A percentile compares a stretch with the other conserved stretches of the same genome.
Evolutionary conservation across 805 yeast genomes (phyloP).

Genomic region (Myxozyma neotropica): DNA sequence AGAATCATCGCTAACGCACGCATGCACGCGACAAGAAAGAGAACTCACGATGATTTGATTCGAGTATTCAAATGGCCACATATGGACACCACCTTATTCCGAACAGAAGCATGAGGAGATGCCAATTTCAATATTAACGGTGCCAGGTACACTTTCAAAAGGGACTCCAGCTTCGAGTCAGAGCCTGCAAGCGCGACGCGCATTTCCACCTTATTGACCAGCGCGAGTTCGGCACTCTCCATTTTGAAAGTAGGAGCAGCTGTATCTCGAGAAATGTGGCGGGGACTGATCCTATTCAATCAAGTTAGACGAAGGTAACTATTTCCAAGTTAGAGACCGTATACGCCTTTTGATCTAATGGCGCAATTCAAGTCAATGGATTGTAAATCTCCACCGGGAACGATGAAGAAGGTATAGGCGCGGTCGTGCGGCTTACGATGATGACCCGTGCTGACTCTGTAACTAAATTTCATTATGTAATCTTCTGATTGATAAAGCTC

Average conservation of each 20-base stretch:
- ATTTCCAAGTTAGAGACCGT: too few species aligned
- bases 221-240: conserved; percentile 54
- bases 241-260: too few species aligned
- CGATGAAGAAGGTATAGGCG: neutral
- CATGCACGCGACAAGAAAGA: neutral
- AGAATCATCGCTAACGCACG: neutral
- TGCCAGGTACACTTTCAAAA: conserved; percentile 64
- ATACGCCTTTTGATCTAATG: too few species aligned
- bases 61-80: conserved; percentile 70
- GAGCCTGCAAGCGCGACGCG: conserved; percentile 74
- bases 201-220: conserved; percentile 70
- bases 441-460: neutral
- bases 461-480: too few species aligned
- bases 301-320: too few species aligned
- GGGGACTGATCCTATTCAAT: too few species aligned
- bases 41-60: conserved; percentile 49
- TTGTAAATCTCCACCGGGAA: neutral
- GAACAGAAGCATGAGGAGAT: conserved; percentile 66
- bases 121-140: conserved; percentile 79
- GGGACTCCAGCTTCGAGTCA: conserved; percentile 62
- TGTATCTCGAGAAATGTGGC: too few species aligned
- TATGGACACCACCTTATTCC: conserved; percentile 66
- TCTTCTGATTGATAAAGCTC: too few species aligned
- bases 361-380: neutral
- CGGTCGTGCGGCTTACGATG: conserved; percentile 4